Evolutionary conservation across 495 filamentous ascomycete genomes (phyloP).

Genomic region (Xylaria telfairii): DNA sequence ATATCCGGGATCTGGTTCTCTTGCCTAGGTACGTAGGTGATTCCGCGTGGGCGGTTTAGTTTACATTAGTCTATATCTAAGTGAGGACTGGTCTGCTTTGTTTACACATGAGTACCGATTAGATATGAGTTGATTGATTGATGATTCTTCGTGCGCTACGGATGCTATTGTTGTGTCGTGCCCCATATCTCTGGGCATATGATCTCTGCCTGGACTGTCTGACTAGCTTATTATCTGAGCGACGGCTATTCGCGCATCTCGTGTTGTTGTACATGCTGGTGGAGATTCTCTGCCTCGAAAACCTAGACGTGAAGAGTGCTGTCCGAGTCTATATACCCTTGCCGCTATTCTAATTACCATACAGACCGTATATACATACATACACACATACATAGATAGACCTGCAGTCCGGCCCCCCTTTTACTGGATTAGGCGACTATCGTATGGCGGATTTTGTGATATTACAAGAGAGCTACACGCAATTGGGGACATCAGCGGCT

Average conservation of each 20-base stretch:
- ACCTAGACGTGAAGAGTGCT: not conserved
- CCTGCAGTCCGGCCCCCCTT: not conserved
- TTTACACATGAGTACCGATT: not conserved
- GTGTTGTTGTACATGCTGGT: constrained; percentile 11
- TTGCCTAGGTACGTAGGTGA: too few relatives aligned
- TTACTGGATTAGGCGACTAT: not conserved
- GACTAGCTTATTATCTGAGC: not conserved
- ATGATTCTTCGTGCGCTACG: not conserved
- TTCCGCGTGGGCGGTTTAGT: too few relatives aligned
- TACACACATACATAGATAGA: not conserved
- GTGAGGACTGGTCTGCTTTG: not conserved
- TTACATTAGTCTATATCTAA: too few relatives aligned
- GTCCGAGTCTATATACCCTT: constrained; percentile 1
- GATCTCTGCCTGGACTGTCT: too few relatives aligned
- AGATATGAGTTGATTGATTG: not conserved
- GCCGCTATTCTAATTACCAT: not conserved
- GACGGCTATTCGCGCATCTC: not conserved
- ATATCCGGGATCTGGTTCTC: too few relatives aligned
- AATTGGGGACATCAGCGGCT: not conserved
- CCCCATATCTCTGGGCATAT: too few relatives aligned
- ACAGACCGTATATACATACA: not conserved
- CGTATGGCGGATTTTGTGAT: not conserved
- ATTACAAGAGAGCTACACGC: constrained; percentile 2
- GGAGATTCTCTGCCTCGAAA: constrained; percentile 2
- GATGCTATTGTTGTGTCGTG: too few relatives aligned